Base-by-base conservation (phyloP, 108 stramenopile genomes). In the Hondaea fermentalgiana region DNA sequence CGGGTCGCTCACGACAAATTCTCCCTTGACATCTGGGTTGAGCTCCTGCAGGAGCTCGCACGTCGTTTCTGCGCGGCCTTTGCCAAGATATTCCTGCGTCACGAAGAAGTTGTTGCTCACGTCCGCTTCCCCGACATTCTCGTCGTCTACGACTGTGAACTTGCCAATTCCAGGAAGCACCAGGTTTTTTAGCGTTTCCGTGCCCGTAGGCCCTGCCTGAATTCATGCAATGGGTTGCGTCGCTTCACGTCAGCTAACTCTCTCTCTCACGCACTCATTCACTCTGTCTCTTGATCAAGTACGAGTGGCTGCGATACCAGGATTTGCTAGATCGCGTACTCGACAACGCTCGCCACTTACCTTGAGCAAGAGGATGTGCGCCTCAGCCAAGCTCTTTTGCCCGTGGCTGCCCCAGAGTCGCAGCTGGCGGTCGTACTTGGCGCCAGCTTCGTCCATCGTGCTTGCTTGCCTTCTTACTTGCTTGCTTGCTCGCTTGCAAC, bases 361-460 rank as follows among this genome's bases (percentile, higher is more conserved):
- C 53, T 87, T 87, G 53, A 57, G 87, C 17, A 96, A 91, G 44
- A 97, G 89, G 23, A 96, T 93, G 69, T 90, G 88, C 72, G 95
- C 95, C 57, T 94, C 93, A 3, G 92, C 91, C 21, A 97, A 91
- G 14, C 58, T 19, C 10, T 29, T 44, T 59, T 99, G 99, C 10
- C 99, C 99, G 17, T 95, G 89, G 57, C 97, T 93, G 35, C 98
- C 98, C 99, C 99, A 99, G 57, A 99, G 96, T 10, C 99, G 96
- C 55, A 98, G 95, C 92, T 99, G 99, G 12, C 99, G 95, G 95
- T 99, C 99, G 93, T 99, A 99, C 91, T 99, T 99, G 21, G 64
- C 64, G 4, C 35, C 64, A 10, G 64, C 64, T 23, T 69, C 64
- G 64, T 69, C 64, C 64, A 69, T 69, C 21, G 64, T 3, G 35